Evolutionary conservation across 805 yeast species (phyloP).

Genomic region (Wickerhamiella shivajii): DNA sequence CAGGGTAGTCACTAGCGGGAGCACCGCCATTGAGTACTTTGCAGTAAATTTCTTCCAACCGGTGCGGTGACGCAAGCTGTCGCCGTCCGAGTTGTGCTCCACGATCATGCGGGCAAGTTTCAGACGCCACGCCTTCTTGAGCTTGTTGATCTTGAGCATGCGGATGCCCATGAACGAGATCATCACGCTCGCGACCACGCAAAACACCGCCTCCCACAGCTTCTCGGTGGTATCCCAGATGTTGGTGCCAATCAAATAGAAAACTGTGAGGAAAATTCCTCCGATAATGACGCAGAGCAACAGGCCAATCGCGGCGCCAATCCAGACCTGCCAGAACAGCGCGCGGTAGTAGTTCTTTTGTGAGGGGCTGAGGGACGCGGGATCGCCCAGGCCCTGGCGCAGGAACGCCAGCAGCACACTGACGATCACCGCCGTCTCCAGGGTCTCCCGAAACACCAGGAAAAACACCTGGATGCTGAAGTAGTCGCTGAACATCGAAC

Average conservation of each 20-base stretch:
- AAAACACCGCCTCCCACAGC: constrained; percentile 76
- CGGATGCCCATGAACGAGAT: constrained; percentile 82
- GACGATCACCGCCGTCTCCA: constrained; percentile 77
- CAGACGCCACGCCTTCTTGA: constrained; percentile 69
- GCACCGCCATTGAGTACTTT: constrained; percentile 53
- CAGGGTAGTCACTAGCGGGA: constrained; percentile 74
- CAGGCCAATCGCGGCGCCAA: constrained; percentile 65
- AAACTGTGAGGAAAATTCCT: constrained; percentile 48
- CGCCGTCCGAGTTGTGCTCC: constrained; percentile 12
- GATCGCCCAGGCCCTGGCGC: constrained; percentile 56
- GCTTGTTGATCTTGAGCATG: constrained; percentile 60
- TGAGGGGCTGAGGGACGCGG: constrained; percentile 8
- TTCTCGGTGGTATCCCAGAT: constrained; percentile 80
- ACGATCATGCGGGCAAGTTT: constrained; percentile 34
- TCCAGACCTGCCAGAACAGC: constrained; percentile 59
- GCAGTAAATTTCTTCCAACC: constrained; percentile 18
- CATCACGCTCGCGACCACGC: constrained; percentile 60
- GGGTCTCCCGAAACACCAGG: constrained; percentile 75
- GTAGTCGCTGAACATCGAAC: constrained; percentile 22
- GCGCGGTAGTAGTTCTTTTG: constrained; percentile 25
- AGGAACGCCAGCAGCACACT: constrained; percentile 78
- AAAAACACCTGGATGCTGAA: constrained; percentile 69
- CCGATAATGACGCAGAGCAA: constrained; percentile 60
- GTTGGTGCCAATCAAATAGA: constrained; percentile 68
- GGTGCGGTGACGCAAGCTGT: not conserved